Evolutionary conservation across 352 stramenopile species (phyloP), one percentile per base, ranked within the genome.

Genomic region (Thalassiosira allenii): DNA sequence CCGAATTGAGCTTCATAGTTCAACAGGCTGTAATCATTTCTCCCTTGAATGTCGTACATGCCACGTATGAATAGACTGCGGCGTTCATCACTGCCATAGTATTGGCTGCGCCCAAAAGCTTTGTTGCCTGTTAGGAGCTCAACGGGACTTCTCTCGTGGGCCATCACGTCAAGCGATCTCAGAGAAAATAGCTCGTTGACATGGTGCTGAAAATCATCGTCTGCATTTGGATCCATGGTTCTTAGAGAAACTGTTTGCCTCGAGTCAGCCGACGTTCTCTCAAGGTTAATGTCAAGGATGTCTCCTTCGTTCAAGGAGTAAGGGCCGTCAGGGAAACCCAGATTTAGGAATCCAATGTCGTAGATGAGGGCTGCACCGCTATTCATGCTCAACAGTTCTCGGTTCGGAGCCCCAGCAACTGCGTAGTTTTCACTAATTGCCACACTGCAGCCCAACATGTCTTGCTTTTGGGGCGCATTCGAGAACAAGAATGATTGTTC

Each of bases 401-500:
- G 83, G 63, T 98, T 98, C 0, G 95, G 94, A 1, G 95, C 92
- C 33, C 96, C 96, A 14, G 98, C 83, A n/a, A 97, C 90, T 2
- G 95, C 96, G 11, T 95, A 87, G 49, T 96, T 72, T 27, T 86
- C 86, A 61, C 86, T 72, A 33, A 98, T 65, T 2, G 94, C 92
- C 2, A 98, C 92, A 25, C 89, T 84, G 1, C 84, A 85, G 8
- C 95, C 96, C 64, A 98, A 97, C 76, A 94, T 64, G 61, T 95
- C 92, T 58, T 92, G 88, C 37, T 93, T 93, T 69, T 99, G 97
- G 57, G 98, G 97, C 23, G 92, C 88, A 12, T 91, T 93, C 22
- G 97, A 96, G 58, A 95, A 96, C 47, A 98, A 79, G 9, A 96
- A 96, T 33, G 93, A 94, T 75, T 99, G 95, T 44, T 98, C 95